Evolutionary conservation across 371 early-diverging fungal genomes (phyloP), one percentile per base, ranked within the genome.

Genomic region (Capniomyces stellatus): DNA sequence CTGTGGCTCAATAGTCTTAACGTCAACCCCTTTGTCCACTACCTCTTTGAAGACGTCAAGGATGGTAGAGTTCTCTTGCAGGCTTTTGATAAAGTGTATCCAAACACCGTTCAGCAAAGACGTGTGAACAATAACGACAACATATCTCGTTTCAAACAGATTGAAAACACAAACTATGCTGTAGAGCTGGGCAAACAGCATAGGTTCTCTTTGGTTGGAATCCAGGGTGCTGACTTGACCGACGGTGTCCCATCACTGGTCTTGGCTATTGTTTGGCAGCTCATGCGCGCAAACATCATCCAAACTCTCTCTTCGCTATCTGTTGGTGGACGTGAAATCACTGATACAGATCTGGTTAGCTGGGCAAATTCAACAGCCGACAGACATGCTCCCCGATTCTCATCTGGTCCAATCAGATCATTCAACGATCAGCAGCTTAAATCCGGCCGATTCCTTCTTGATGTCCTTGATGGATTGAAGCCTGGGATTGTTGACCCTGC

Each of bases 21-120:
- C 55, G 91, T 91, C 10, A 92, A 93, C 3, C 93, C 93, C 10
- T 91, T 89, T 60, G 92, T 95, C 27, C 73, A 82, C 54, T 83
- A 88, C n/a, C 87, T 93, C 90, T 95, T 93, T 71, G 83, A 89
- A 58, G 91, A 93, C 64, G 80, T 87, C 67, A 81, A 85, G 75
- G 92, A 96, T 67, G 96, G 96, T 58, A 71, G 89, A 12, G 71
- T 93, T 31, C 74, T 96, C 24, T 73, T 94, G 55, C 94, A 93
- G 69, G 92, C 92, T 1, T 84, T 88, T 55, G 95, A 94, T 58
- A 86, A 86, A 71, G 80, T 95, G 47, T 75, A 78, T 31, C 92
- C 94, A 2, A 87, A 85, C 1, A 66, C 77, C 27, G 92, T 94
- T 15, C 82, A 89, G 56, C 92, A 91, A 93, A 83, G 84, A 53